These are phyloP conservation scores for Sicyos baderoa DNA, from an alignment of 306 rosid genomes.

Conservation along the genomic window DNA sequence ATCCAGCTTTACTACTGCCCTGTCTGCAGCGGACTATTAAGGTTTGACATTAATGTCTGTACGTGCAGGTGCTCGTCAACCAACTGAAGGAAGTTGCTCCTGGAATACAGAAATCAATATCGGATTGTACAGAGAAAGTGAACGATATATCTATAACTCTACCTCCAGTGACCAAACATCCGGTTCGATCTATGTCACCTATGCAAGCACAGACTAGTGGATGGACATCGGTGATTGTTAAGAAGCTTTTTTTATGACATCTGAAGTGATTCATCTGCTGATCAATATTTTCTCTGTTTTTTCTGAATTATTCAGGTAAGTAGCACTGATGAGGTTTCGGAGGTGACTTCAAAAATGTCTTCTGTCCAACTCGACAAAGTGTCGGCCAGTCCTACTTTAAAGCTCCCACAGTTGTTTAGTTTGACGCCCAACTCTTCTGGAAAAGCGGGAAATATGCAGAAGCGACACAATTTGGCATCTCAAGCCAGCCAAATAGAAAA, in stretches of 20 bases:
- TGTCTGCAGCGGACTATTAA: too few species aligned
- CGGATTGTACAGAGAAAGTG: slow-evolving; percentile 92
- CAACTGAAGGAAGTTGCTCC: slow-evolving; percentile 99
- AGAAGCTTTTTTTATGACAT: not conserved
- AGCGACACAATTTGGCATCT: slow-evolving; percentile 50
- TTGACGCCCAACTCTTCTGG: slow-evolving; percentile 84
- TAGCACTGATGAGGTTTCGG: slow-evolving; percentile 60
- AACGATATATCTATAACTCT: slow-evolving; percentile 59
- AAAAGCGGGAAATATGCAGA: slow-evolving; percentile 68
- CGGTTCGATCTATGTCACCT: slow-evolving; percentile 58
- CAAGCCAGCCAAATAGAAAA: slow-evolving; percentile 61
- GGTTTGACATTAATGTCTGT: slow-evolving; percentile 9
- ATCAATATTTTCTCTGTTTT: slow-evolving; percentile 12
- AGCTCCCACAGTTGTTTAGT: slow-evolving; percentile 94
- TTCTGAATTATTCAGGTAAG: slow-evolving; percentile 48
- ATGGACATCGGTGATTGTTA: slow-evolving; percentile 56
- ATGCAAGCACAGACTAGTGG: slow-evolving; percentile 66
- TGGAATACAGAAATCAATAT: slow-evolving; percentile 77
- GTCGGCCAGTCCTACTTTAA: slow-evolving; percentile 75
- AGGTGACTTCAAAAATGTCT: slow-evolving; percentile 64
- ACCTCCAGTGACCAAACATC: slow-evolving; percentile 58
- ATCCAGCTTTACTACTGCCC: not conserved
- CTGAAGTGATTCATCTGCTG: slow-evolving; percentile 12
- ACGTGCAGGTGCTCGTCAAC: slow-evolving; percentile 75
- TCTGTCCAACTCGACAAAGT: slow-evolving; percentile 73